These are phyloP conservation scores for Pleurotus tuber-regium DNA, from an alignment of 768 basidiomycete genomes.

Conservation along the genomic window DNA sequence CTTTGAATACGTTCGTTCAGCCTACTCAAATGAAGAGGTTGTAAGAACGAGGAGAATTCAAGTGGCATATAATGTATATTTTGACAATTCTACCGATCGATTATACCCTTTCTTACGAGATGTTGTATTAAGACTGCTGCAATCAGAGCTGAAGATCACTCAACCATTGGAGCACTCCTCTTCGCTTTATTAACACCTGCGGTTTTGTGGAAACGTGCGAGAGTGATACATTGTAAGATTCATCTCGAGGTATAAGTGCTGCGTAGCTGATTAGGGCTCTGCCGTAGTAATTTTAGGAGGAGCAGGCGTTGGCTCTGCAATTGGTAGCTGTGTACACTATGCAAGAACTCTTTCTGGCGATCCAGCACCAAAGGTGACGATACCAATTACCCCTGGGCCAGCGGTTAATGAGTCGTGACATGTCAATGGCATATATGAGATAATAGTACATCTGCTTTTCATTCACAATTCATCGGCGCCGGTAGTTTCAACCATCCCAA, in stretches of 20 bases:
- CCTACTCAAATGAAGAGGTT: constrained; percentile 46
- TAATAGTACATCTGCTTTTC: not conserved
- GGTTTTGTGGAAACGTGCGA: constrained; percentile 69
- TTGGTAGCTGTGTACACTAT: constrained; percentile 60
- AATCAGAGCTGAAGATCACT: constrained; percentile 68
- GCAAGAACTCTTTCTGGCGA: constrained; percentile 54
- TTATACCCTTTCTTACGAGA: constrained; percentile 3
- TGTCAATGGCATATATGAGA: constrained; percentile 8
- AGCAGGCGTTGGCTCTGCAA: constrained; percentile 60
- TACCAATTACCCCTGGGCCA: constrained; percentile 20
- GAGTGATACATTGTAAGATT: constrained; percentile 53
- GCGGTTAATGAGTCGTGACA: constrained; percentile 22
- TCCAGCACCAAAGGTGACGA: constrained; percentile 36
- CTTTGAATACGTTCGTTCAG: constrained; percentile 60
- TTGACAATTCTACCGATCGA: not conserved
- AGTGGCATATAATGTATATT: constrained; percentile 55
- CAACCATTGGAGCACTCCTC: constrained; percentile 70
- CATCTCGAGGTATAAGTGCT: not conserved
- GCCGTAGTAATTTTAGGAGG: constrained; percentile 69
- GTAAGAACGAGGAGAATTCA: constrained; percentile 48
- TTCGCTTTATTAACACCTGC: constrained; percentile 65
- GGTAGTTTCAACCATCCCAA: too few species aligned
- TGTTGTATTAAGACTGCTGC: constrained; percentile 42
- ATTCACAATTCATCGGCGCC: too few species aligned
- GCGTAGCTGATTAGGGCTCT: not conserved